Base-by-base conservation (phyloP, 2,329 filamentous ascomycete genomes). In the Raffaelea deltoideospora region DNA sequence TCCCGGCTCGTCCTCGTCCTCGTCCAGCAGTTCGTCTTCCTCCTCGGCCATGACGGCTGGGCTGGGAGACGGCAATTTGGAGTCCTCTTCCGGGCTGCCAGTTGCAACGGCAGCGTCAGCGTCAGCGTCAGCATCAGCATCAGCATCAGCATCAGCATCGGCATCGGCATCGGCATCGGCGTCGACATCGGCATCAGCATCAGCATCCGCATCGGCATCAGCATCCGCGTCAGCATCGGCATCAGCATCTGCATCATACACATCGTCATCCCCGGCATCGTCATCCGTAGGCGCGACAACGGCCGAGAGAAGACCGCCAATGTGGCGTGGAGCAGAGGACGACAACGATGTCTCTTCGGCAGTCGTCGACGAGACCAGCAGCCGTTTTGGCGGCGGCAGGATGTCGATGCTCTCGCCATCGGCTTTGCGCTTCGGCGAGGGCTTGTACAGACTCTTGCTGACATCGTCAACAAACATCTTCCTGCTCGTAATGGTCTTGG, bases 351-450 rank as follows among this genome's bases (percentile, higher is more conserved):
- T 6, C 14, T 6, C 28, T 30, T 4, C 28, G 3, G 28, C 15
- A 8, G 28, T 15, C 28, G 28, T 15, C 9, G 53, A 47, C 21
- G 45, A 38, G 7, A 37, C 44, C n/a, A 49, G 45, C 15, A 51
- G 45, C 40, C 63, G 63, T 55, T 73, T 73, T 21, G 62, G 55
- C 2, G 60, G 59, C 1, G 64, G 63, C 43, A 67, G 62, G 18
- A 59, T 61, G 17, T 70, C 67, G 1, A 57, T n/a, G n/a, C n/a
- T 58, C 41, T 65, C 63, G 21, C 61, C 63, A 13, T 60, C 62
- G 6, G 67, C 61, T 47, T 63, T 69, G 19, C 69, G 63, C 54
- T 72, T 74, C 48, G 56, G 15, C 26, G 40, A 37, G 28, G 37
- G 37, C 26, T 42, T 43, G 17, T 23, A 10, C 18, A 11, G 20